Conservation (phyloP, 495 filamentous ascomycete genomes). For the Bacidia gigantensis region DNA sequence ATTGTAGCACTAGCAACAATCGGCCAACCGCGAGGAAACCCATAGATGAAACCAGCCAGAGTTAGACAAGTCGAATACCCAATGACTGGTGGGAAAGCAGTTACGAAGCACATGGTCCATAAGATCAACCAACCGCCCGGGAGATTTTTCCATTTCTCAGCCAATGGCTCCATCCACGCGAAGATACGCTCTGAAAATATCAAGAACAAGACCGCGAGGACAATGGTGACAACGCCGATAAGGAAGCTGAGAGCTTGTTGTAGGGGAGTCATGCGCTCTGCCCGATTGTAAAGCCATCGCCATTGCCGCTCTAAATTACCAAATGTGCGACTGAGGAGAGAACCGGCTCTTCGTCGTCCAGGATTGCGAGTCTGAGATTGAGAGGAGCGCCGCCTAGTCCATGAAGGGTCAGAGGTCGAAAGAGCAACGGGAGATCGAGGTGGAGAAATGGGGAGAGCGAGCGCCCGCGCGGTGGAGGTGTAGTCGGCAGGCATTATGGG, state of each 20-base stretch:
- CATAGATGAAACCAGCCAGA: constrained; percentile 84
- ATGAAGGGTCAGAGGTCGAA: constrained; percentile 23
- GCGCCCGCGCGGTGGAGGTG: constrained; percentile 47
- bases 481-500: constrained; percentile 25
- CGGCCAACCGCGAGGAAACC: constrained; percentile 81
- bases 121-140: constrained; percentile 62
- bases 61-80: constrained; percentile 84
- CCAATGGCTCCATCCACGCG: constrained; percentile 51
- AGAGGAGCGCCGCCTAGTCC: constrained; percentile 32
- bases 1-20: constrained; percentile 70
- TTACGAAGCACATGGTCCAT: constrained; percentile 61
- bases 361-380: constrained; percentile 16
- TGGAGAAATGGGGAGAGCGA: constrained; percentile 45
- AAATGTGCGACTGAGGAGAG: constrained; percentile 33
- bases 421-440: constrained; percentile 24
- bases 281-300: constrained; percentile 21
- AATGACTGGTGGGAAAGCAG: constrained; percentile 81
- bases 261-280: constrained; percentile 41
- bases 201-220: constrained; percentile 50
- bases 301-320: constrained; percentile 29
- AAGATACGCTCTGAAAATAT: constrained; percentile 69
- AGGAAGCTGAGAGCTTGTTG: constrained; percentile 47
- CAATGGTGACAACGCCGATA: constrained; percentile 33
- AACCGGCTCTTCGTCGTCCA: constrained; percentile 22
- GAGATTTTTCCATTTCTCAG: constrained; percentile 56